These are phyloP conservation scores for Cyclotella sp. DNA, from an alignment of 108 stramenopile genomes.

Conservation along the genomic window DNA sequence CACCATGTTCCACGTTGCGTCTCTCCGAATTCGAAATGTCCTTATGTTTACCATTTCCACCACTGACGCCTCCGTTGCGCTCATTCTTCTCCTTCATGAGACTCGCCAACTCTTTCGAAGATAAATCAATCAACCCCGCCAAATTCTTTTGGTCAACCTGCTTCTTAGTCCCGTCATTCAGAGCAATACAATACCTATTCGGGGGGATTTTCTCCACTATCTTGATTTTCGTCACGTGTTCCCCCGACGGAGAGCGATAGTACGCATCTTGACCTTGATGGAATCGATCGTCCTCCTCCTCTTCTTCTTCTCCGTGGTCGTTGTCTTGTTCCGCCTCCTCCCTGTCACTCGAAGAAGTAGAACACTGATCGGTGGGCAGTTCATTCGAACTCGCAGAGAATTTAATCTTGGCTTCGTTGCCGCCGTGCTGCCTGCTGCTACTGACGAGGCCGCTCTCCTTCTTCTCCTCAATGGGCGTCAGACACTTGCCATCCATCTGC, in stretches of 20 bases:
- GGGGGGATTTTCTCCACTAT: constrained; percentile 10
- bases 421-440: constrained; percentile 3
- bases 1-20: background rate
- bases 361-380: constrained; percentile 8
- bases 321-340: background rate
- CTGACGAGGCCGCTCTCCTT: constrained; percentile 4
- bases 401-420: background rate
- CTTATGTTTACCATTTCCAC: background rate
- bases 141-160: constrained; percentile 19
- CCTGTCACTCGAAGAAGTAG: background rate
- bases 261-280: constrained; percentile 39
- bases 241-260: constrained; percentile 21
- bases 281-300: constrained; percentile 4
- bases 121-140: constrained; percentile 39
- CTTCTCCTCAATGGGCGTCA: constrained; percentile 31
- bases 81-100: constrained; percentile 54
- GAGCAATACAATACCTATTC: constrained; percentile 17
- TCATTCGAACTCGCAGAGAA: background rate
- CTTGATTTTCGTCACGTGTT: constrained; percentile 32
- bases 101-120: constrained; percentile 32
- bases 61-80: background rate
- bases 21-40: background rate
- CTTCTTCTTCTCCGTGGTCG: background rate
- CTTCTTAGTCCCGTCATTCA: constrained; percentile 32
- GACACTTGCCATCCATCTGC: constrained; percentile 52